phyloP scores from a whole-genome alignment of 768 basidiomycete genomes.

The Phaeotremella skinneri region DNA sequence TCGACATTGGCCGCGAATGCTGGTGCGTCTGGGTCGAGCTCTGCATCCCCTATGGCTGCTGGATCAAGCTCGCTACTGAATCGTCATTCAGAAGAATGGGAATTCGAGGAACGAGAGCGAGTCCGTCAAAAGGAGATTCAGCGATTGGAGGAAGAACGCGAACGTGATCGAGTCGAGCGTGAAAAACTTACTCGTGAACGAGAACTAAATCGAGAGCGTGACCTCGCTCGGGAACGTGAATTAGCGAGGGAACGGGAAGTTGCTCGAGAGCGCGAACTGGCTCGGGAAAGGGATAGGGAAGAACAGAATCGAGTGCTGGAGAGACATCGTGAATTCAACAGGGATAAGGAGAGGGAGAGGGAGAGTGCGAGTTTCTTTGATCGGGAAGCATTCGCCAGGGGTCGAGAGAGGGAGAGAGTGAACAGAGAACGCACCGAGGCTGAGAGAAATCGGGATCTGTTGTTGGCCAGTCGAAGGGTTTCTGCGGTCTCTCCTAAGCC shows the following conservation, averaged over 20 bases:
- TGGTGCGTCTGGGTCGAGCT: conserved; percentile 7
- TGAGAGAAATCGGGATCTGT: conserved; percentile 40
- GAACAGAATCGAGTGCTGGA: conserved; percentile 13
- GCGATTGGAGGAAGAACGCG: conserved; percentile 34
- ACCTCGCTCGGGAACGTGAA: not conserved
- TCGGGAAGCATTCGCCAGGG: conserved; percentile 5
- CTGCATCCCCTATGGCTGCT: conserved; percentile 7
- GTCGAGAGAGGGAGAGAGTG: conserved; percentile 4
- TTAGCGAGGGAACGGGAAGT: conserved; percentile 13
- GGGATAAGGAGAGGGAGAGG: conserved; percentile 1
- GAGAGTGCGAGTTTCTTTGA: conserved; percentile 8
- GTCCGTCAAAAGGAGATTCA: conserved; percentile 36
- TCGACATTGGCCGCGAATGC: conserved; percentile 6
- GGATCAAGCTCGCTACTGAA: not conserved
- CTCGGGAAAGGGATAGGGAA: conserved; percentile 19
- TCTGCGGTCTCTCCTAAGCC: conserved; percentile 35
- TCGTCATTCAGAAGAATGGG: conserved; percentile 31
- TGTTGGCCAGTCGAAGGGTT: conserved; percentile 38
- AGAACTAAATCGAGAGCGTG: conserved; percentile 1
- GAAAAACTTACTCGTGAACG: conserved; percentile 23
- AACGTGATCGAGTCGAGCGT: conserved; percentile 33
- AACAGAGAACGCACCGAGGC: conserved; percentile 26
- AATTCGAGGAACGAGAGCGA: conserved; percentile 44
- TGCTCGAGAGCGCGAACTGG: conserved; percentile 17
- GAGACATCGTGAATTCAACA: conserved; percentile 12